Evolutionary conservation across 305 asterid species (phyloP).

Genomic region (Salvia sclarea): DNA sequence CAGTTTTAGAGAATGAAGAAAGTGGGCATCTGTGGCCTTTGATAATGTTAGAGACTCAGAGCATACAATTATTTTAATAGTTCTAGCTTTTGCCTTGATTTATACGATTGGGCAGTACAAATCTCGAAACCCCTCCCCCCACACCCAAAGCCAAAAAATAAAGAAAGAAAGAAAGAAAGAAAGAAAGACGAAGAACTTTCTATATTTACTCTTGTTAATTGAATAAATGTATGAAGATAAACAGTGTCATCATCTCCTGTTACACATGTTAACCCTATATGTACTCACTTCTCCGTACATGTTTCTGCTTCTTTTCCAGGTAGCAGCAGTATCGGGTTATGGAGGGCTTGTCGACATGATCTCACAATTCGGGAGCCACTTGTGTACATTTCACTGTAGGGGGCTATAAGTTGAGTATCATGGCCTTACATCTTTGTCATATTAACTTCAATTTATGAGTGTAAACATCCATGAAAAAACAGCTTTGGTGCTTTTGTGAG

Average conservation of each 20-base stretch:
- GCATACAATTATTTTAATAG: background rate
- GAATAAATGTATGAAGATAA: background rate
- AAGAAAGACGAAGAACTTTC: no score
- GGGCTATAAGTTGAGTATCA: constrained; percentile 33
- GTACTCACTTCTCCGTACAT: background rate
- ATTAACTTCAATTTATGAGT: background rate
- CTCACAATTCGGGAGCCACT: constrained; percentile 88
- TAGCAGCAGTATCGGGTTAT: constrained; percentile 77
- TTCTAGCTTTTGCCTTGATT: background rate
- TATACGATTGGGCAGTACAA: background rate
- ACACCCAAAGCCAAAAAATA: background rate
- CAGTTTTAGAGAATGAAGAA: background rate
- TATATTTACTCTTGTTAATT: background rate
- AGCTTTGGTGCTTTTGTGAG: background rate
- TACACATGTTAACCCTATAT: background rate
- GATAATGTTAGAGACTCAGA: background rate
- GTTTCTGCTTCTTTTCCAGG: constrained; percentile 42
- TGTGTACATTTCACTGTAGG: constrained; percentile 72
- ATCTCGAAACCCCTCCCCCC: background rate
- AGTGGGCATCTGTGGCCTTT: background rate
- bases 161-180: no score
- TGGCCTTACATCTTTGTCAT: background rate
- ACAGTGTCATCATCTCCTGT: background rate
- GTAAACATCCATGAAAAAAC: background rate
- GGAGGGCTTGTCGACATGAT: constrained; percentile 86